Conservation (phyloP, 2,329 filamentous ascomycete species). For the Cryphonectria japonica region DNA sequence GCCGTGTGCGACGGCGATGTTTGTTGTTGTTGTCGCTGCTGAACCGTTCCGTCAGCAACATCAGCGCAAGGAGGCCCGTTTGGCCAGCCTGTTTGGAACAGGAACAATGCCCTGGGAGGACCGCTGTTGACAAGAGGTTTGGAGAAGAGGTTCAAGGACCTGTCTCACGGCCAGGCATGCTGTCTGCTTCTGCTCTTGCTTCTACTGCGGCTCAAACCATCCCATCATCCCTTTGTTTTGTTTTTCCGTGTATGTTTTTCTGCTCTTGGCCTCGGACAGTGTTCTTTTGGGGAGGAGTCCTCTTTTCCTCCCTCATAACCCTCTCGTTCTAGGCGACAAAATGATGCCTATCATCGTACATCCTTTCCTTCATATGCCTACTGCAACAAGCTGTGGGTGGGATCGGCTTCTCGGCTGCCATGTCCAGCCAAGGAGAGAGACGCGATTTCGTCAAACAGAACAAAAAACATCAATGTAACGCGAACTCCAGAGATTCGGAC, state of each 20-base stretch:
- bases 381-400: slow-evolving; percentile 13
- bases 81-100: slow-evolving; percentile 3
- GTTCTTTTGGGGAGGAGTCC: not conserved
- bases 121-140: not conserved
- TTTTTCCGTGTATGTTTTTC: not conserved
- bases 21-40: not conserved
- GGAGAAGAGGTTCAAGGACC: not conserved
- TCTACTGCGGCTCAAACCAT: not conserved
- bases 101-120: not conserved
- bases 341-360: not conserved
- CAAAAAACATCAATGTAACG: slow-evolving; percentile 26
- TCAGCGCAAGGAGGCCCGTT: slow-evolving; percentile 6
- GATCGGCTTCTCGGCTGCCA: slow-evolving; percentile 19
- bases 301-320: not conserved
- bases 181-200: not conserved
- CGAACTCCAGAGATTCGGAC: slow-evolving; percentile 13
- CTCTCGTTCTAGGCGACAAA: not conserved
- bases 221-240: not conserved
- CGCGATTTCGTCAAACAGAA: slow-evolving; percentile 27
- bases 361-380: not conserved
- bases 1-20: not conserved
- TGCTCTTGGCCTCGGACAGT: not conserved
- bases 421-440: slow-evolving; percentile 11
- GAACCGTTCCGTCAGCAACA: slow-evolving; percentile 8
- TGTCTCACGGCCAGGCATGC: not conserved